phyloP scores from a whole-genome alignment of 371 early-diverging fungal species.

The Capniomyces stellatus region DNA sequence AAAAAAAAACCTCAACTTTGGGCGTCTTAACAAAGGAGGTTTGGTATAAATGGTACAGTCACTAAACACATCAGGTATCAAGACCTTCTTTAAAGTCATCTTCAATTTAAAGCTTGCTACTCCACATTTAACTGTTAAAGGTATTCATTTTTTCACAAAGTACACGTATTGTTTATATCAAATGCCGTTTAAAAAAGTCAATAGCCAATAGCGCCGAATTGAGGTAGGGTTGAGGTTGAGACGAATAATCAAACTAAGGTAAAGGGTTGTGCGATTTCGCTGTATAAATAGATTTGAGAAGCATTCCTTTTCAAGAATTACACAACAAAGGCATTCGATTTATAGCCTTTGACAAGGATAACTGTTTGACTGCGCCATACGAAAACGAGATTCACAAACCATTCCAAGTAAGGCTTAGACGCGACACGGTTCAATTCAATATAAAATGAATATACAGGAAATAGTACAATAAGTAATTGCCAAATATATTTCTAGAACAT shows the following conservation, averaged over 20 bases:
- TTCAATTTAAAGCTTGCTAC: constrained; percentile 44
- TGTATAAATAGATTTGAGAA: constrained; percentile 37
- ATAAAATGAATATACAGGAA: not conserved
- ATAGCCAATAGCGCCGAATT: not conserved
- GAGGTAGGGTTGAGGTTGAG: not conserved
- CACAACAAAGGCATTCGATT: constrained; percentile 37
- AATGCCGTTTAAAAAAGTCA: not conserved
- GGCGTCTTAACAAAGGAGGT: too few relatives aligned
- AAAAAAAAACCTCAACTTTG: too few relatives aligned
- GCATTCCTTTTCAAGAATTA: constrained; percentile 40
- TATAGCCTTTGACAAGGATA: constrained; percentile 85
- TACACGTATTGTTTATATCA: not conserved
- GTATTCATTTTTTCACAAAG: constrained; percentile 18
- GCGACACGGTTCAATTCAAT: not conserved
- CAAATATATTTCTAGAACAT: not conserved
- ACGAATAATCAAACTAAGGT: not conserved
- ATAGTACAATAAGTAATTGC: not conserved
- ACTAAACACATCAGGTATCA: constrained; percentile 46
- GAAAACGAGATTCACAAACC: constrained; percentile 41
- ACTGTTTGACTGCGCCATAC: constrained; percentile 80
- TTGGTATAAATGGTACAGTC: constrained; percentile 65
- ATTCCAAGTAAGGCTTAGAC: constrained; percentile 41
- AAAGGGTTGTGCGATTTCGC: not conserved
- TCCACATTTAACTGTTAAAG: constrained; percentile 54
- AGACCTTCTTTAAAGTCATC: constrained; percentile 34